Base-by-base conservation (phyloP, 2,329 filamentous ascomycete genomes). In the Venturia pyrina region DNA sequence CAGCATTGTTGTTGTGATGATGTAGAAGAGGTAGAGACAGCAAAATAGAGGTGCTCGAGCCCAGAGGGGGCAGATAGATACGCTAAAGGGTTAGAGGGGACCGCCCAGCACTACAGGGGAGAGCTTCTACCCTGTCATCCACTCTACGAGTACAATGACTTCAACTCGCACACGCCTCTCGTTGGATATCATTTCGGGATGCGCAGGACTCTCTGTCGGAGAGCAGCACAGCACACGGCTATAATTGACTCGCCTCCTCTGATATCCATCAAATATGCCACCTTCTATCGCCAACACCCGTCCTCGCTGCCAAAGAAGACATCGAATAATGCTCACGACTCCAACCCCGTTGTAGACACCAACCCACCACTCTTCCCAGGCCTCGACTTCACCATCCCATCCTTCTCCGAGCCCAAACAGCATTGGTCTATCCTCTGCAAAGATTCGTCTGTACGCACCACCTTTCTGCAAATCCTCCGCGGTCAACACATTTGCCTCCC, bases 391-490 rank as follows among this genome's bases (percentile, higher is more conserved):
- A 82, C 83, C 48, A 78, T 98, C 0, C 85, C 88, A 0, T 86
- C 87, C 5, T 75, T 79, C 48, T 73, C 81, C 6, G 70, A 77
- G 0, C 73, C 72, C 60, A 71, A 70, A 34, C 83, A 89, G 70
- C 85, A 91, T 74, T 98, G 93, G 93, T 89, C 90, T 48, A 81
- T 99, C 48, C 81, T 98, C 34, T 92, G 91, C 0, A 87, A 91
- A 0, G 92, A 89, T 0, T 84, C 89, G 1, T 84, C 87, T 0
- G 90, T 90, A 0, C 90, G 93, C 74, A 96, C 92, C 0, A 89
- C 89, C 0, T 87, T 99, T 66, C 81, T 98, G 3, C 85, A 96
- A 67, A 79, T 93, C 24, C 80, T 98, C 11, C 82, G 87, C 41
- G 93, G 93, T 10, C 84, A 88, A 66, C 83, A 93, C 69, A 78